phyloP scores from a whole-genome alignment of 164 flowering plant genomes.

The Kalanchoe fedtschenkoi region DNA sequence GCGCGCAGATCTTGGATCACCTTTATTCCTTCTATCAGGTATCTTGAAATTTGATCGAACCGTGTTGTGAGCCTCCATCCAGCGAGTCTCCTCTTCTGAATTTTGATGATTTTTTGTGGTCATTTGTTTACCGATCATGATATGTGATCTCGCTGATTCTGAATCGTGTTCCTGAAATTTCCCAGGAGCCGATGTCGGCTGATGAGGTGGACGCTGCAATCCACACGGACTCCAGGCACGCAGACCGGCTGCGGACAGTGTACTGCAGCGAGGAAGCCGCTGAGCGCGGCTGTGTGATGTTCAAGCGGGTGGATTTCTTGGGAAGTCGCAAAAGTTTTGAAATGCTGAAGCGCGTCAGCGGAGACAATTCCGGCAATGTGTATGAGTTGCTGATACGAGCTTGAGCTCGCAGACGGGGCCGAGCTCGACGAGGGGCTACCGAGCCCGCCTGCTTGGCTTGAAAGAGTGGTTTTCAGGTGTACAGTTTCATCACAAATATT shows the following conservation, averaged over 20 bases:
- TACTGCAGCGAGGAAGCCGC: slow-evolving; percentile 52
- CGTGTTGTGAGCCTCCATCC: background rate
- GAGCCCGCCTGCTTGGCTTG: too few relatives aligned
- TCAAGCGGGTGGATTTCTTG: slow-evolving; percentile 71
- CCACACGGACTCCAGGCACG: slow-evolving; percentile 86
- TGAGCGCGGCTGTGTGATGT: slow-evolving; percentile 29
- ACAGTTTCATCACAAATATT: too few relatives aligned
- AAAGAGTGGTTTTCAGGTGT: too few relatives aligned
- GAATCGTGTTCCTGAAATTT: background rate
- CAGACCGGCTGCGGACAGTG: slow-evolving; percentile 59
- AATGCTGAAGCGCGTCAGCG: slow-evolving; percentile 82
- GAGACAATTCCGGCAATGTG: slow-evolving; percentile 67
- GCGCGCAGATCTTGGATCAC: slow-evolving; percentile 68
- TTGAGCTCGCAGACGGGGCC: too few relatives aligned
- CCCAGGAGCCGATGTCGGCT: slow-evolving; percentile 72
- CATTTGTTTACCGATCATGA: background rate
- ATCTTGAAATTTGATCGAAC: background rate
- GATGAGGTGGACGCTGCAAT: slow-evolving; percentile 73
- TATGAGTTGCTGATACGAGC: slow-evolving; percentile 76
- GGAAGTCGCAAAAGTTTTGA: slow-evolving; percentile 90
- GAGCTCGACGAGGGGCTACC: too few relatives aligned
- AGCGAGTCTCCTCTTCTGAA: background rate
- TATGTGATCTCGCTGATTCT: background rate
- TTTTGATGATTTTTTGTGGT: background rate
- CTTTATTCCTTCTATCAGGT: slow-evolving; percentile 88